Evolutionary conservation across 2,329 filamentous ascomycete species (phyloP), one percentile per base, ranked within the genome.

Genomic region (Calonectria henricotiae): DNA sequence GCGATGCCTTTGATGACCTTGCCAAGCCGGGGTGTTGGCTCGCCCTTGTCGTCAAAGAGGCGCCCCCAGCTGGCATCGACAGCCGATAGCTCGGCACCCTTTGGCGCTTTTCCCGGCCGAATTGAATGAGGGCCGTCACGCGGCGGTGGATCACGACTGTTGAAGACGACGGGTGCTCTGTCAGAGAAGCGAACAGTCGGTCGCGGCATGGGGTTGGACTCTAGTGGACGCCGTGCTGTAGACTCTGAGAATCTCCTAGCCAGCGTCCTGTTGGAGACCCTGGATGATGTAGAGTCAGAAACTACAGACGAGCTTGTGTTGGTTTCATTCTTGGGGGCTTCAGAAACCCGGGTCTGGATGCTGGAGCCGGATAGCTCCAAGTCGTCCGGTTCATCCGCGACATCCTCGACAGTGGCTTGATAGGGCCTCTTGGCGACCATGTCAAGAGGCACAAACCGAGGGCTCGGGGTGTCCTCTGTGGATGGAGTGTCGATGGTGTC

Each of bases 11-110:
- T 86, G 60, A 97, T 83, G 44, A 96, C 90, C 73, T 95, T 89
- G 0, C 89, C 89, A 17, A 96, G 86, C 62, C 93, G 87, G 58
- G 86, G 81, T 0, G 94, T 95, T 1, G 93, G 90, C 67, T 88
- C 86, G 0, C 91, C 92, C 32, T 90, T 86, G 3, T 86, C 84
- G 55, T 93, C 90, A 78, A 97, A 97, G 3, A 97, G 81, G 11
- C 86, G 86, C 6, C 93, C 92, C 94, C 94, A 97, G 78, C 91
- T 91, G 78, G 88, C 89, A 79, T 95, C 93, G 32, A 93, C 81
- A 1, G 89, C 88, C 1, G 78, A 80, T 11, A 77, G 44, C 11
- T 55, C 44, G 9, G 70, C 65, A 0, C 43, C 68, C 2, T 67
- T 65, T 4, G 25, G 47, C 2, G 43, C 54, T 8, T 54, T 30